Percentiles rank a stretch among this genome's conserved stretches.
phyloP scores from a whole-genome alignment of 108 stramenopile species.

The Cyclotella sp. region DNA sequence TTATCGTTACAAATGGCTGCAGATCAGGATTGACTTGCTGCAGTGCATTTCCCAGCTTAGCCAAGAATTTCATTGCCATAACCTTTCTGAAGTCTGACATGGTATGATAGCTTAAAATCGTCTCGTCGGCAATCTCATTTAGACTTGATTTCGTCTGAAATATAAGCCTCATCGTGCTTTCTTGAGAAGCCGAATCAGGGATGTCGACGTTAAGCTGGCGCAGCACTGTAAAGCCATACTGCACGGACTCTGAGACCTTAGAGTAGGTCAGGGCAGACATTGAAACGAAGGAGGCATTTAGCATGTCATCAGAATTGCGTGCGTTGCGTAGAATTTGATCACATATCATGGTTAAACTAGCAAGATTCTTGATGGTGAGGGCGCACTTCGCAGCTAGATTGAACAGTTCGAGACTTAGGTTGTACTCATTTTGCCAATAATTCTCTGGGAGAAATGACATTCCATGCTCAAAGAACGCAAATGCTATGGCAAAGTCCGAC shows the following conservation, averaged over 20 bases:
- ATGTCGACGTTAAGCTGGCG: neutral
- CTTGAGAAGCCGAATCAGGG: neutral
- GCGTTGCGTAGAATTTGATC: slow-evolving; percentile 2
- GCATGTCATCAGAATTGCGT: slow-evolving; percentile 14
- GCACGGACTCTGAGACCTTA: neutral
- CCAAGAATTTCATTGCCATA: slow-evolving; percentile 19
- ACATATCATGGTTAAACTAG: slow-evolving; percentile 1
- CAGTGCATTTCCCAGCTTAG: neutral
- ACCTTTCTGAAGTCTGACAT: neutral
- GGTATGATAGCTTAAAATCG: neutral
- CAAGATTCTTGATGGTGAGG: neutral
- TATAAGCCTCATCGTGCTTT: neutral
- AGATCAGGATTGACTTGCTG: slow-evolving; percentile 1
- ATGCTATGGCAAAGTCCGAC: slow-evolving; percentile 18
- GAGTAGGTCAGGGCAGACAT: neutral
- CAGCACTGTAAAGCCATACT: slow-evolving; percentile 5
- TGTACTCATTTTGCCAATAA: slow-evolving; percentile 27
- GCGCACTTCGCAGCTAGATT: slow-evolving; percentile 23
- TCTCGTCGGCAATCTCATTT: neutral
- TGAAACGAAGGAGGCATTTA: neutral
- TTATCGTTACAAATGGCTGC: neutral
- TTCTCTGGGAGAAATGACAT: slow-evolving; percentile 25
- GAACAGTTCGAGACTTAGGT: slow-evolving; percentile 27
- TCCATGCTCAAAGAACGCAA: slow-evolving; percentile 31
- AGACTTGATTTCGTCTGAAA: slow-evolving; percentile 10